A percentile compares a stretch with the other conserved stretches of the same genome.
Evolutionary conservation across 805 yeast genomes (phyloP).

Genomic region (Ogataea siamensis): DNA sequence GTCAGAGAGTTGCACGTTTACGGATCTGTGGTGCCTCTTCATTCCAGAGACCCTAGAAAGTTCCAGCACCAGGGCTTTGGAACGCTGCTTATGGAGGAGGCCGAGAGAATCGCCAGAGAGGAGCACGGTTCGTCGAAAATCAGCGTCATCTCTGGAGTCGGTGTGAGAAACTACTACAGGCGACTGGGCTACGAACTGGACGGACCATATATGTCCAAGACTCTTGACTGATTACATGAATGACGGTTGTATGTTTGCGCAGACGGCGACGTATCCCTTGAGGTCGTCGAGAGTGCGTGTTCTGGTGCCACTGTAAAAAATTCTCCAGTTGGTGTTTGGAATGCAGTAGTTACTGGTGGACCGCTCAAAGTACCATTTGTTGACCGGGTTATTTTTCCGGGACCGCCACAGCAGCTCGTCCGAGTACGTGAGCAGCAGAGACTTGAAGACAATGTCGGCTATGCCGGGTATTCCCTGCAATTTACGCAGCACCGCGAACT

Average conservation of each 20-base stretch:
- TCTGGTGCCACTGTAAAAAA: slow-evolving; percentile 42
- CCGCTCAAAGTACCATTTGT: slow-evolving; percentile 96
- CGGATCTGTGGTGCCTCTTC: slow-evolving; percentile 96
- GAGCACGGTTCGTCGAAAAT: slow-evolving; percentile 93
- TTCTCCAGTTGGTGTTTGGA: slow-evolving; percentile 37
- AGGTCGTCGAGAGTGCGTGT: slow-evolving; percentile 36
- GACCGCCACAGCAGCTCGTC: slow-evolving; percentile 89
- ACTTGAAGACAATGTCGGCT: slow-evolving; percentile 89
- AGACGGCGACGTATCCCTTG: slow-evolving; percentile 49
- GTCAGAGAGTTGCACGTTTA: slow-evolving; percentile 98
- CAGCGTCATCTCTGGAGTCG: slow-evolving; percentile 95
- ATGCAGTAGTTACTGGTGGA: slow-evolving; percentile 66
- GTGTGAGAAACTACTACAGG: slow-evolving; percentile 93
- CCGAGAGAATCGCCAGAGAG: slow-evolving; percentile 90
- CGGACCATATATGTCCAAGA: slow-evolving; percentile 97
- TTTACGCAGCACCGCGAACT: slow-evolving; percentile 82
- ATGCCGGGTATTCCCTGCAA: slow-evolving; percentile 91
- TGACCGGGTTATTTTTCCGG: slow-evolving; percentile 80
- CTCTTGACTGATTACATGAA: slow-evolving; percentile 22
- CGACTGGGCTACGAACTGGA: slow-evolving; percentile 88
- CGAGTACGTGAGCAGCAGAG: slow-evolving; percentile 65
- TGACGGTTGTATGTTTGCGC: slow-evolving; percentile 59
- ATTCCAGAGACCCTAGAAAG: slow-evolving; percentile 93
- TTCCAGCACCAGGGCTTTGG: slow-evolving; percentile 99
- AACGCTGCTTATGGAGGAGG: slow-evolving; percentile 96